Conservation (phyloP, 2,329 filamentous ascomycete genomes). For the Fusarium equiseti region DNA sequence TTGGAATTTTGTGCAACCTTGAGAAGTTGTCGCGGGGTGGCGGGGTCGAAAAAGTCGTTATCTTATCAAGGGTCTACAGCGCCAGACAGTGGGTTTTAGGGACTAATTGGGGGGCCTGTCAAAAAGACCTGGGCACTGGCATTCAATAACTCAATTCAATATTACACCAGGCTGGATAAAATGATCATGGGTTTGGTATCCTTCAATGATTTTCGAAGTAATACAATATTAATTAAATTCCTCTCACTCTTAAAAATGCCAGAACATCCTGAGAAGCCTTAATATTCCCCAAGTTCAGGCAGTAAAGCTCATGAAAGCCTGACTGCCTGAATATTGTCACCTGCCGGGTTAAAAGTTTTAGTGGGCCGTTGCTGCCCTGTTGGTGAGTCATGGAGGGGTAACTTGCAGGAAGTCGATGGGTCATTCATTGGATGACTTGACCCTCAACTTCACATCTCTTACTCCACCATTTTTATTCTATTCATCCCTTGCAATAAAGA, state of each 20-base stretch:
- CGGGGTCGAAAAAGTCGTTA: constrained; percentile 38
- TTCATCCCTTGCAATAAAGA: background rate
- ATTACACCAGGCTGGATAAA: background rate
- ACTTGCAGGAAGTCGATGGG: constrained; percentile 11
- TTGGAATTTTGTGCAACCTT: constrained; percentile 44
- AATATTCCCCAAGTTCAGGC: background rate
- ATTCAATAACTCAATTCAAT: background rate
- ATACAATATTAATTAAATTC: too few species aligned
- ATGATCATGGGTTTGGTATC: too few species aligned
- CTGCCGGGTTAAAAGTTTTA: constrained; percentile 5
- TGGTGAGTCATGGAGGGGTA: constrained; percentile 42
- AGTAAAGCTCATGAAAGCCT: background rate
- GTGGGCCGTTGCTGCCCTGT: constrained; percentile 11
- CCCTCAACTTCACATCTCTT: constrained; percentile 8
- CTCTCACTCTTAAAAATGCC: too few species aligned
- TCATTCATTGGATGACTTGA: constrained; percentile 27
- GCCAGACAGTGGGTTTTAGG: constrained; percentile 16
- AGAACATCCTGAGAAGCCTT: background rate
- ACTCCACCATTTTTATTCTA: background rate
- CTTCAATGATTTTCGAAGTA: too few species aligned
- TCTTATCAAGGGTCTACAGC: constrained; percentile 35
- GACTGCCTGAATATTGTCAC: background rate
- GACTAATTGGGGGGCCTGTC: background rate
- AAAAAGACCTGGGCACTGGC: background rate
- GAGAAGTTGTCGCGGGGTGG: constrained; percentile 40